Evolutionary conservation across 345 rosid species (phyloP), one percentile per base, ranked within the genome.

Genomic region (Erucastrum elatum): DNA sequence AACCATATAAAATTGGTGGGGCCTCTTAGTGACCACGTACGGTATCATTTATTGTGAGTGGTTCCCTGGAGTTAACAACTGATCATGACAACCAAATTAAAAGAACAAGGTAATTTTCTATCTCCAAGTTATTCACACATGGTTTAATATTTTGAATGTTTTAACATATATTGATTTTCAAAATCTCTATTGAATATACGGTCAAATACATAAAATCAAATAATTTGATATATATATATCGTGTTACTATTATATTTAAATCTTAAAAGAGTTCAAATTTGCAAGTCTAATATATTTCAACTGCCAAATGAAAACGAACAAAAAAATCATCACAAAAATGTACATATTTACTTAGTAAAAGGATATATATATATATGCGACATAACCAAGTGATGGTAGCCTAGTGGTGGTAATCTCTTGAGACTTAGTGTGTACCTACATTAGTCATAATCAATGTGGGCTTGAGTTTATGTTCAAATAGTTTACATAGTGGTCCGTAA

Each of bases 51-150:
- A 68, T 68, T 12, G 4, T 17, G 68, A 68, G 41, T 70, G 70
- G 75, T 68, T 76, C 21, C 63, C 29, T 68, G 68, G 80, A 60
- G 63, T 76, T 68, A 68, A 68, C 35, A 68, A 68, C 34, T 49
- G 68, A 68, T 76, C 33, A 68, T 68, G 74, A 68, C 74, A 68
- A 31, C 39, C 58, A n/a, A 27, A 62, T 30, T 6, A 62, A 30
- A 30, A 62, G 17, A 61, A 61, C n/a, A n/a, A 12, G 11, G 15
- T 16, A 1, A 15, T 34, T 31, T 63, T 61, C 65, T 62, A 62
- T 13, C 21, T 62, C 17, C 66, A 30, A 30, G 39, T 30, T 61
- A 30, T 62, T 30, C 13, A 61, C 17, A 62, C 37, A 8, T 6
- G 66, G 37, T 13, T 29, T 5, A 12, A 61, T 29, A 49, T 61